These are phyloP conservation scores for Tolypocladium capitatum DNA, from an alignment of 2,329 filamentous ascomycete species.

Conservation along the genomic window DNA sequence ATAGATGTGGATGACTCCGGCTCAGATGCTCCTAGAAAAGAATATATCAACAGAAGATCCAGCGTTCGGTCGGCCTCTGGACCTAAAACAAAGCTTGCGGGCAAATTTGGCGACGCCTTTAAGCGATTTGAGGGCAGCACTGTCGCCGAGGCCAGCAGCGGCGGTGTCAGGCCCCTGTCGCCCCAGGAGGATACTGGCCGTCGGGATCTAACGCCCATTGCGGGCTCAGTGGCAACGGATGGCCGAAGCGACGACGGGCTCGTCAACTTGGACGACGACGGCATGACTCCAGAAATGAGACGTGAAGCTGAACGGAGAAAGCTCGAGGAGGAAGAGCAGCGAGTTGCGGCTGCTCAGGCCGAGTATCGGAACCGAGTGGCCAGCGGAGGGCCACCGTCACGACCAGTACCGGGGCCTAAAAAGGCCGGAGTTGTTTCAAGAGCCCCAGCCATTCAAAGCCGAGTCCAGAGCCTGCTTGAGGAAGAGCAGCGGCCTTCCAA, in stretches of 20 bases:
- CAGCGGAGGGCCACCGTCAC: slow-evolving; percentile 24
- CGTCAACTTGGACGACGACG: slow-evolving; percentile 47
- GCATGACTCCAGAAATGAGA: slow-evolving; percentile 74
- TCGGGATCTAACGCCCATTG: slow-evolving; percentile 53
- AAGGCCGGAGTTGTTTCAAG: slow-evolving; percentile 46
- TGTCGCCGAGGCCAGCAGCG: slow-evolving; percentile 13
- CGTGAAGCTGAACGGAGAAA: slow-evolving; percentile 76
- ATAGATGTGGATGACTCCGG: slow-evolving; percentile 59
- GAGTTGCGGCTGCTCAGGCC: slow-evolving; percentile 77
- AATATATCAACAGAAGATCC: slow-evolving; percentile 48
- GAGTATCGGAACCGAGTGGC: slow-evolving; percentile 72
- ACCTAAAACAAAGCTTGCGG: slow-evolving; percentile 71
- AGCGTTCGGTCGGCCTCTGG: slow-evolving; percentile 61
- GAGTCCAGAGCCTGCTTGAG: slow-evolving; percentile 72
- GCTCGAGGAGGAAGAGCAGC: slow-evolving; percentile 75
- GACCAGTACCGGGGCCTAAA: slow-evolving; percentile 33
- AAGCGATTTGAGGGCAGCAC: slow-evolving; percentile 65
- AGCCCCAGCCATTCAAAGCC: slow-evolving; percentile 79
- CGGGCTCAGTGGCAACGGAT: slow-evolving; percentile 58
- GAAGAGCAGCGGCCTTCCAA: slow-evolving; percentile 53
- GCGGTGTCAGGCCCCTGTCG: slow-evolving; percentile 30
- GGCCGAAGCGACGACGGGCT: slow-evolving; percentile 49
- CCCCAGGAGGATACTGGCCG: slow-evolving; percentile 34
- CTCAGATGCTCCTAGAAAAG: slow-evolving; percentile 35
- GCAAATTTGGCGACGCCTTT: slow-evolving; percentile 88